Conservation (phyloP, 345 rosid genomes). For the Dimocarpus longan region DNA sequence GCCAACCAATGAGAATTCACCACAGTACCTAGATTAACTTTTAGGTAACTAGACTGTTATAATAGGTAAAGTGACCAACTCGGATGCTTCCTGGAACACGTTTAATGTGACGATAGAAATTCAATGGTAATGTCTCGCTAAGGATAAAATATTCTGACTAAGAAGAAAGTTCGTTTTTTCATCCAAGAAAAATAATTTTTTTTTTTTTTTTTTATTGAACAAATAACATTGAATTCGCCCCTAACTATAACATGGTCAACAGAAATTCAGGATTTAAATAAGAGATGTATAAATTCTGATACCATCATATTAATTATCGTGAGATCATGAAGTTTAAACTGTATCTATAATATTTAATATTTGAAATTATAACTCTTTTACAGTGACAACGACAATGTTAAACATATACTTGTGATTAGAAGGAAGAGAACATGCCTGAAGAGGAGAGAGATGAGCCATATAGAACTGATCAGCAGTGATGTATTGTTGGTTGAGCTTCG, state of each 20-base stretch:
- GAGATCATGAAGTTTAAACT: too few species aligned
- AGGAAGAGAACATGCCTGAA: conserved; percentile 53
- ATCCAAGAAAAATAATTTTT: too few species aligned
- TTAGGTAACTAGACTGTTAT: background rate
- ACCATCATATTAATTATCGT: too few species aligned
- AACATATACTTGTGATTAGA: background rate
- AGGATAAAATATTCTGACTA: too few species aligned
- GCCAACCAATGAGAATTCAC: background rate
- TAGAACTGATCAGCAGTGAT: conserved; percentile 76
- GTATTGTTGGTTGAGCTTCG: conserved; percentile 56
- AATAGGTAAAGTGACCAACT: background rate
- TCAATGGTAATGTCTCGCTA: background rate
- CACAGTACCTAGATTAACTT: background rate
- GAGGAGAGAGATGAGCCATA: conserved; percentile 61
- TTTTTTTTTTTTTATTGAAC: too few species aligned
- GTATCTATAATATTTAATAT: too few species aligned
- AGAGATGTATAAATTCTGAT: too few species aligned
- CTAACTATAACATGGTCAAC: too few species aligned
- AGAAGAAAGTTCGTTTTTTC: background rate
- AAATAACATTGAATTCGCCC: too few species aligned
- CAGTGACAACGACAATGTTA: background rate
- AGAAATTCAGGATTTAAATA: too few species aligned
- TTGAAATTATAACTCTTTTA: too few species aligned
- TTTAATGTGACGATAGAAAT: background rate
- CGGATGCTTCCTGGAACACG: background rate